phyloP scores from a whole-genome alignment of 176 grass and related monocot species.

The Alloteropsis semialata region DNA sequence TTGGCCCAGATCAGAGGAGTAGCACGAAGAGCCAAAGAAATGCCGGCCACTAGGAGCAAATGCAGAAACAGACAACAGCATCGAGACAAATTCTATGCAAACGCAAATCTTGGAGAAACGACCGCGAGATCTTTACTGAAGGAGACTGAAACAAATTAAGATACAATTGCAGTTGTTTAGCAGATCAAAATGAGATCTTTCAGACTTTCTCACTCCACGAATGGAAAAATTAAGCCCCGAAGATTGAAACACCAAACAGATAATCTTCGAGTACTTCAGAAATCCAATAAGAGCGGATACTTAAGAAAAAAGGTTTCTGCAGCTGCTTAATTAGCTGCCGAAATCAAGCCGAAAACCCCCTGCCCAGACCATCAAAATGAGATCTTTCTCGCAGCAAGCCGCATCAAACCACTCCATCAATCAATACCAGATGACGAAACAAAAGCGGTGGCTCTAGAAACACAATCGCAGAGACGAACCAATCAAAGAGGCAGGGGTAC shows the following conservation, averaged over 20 bases:
- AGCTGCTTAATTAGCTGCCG: slow-evolving; percentile 3
- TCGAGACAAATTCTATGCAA: slow-evolving; percentile 23
- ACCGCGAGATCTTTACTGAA: not conserved
- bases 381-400: slow-evolving; percentile 20
- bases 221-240: not conserved
- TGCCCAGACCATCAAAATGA: not conserved
- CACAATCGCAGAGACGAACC: not conserved
- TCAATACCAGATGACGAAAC: slow-evolving; percentile 2
- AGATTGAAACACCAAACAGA: not conserved
- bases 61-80: slow-evolving; percentile 32
- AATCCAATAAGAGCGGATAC: slow-evolving; percentile 4
- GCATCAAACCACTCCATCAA: slow-evolving; percentile 2
- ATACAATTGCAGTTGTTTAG: slow-evolving; percentile 26
- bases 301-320: not conserved
- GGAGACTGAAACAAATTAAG: slow-evolving; percentile 4
- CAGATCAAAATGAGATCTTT: slow-evolving; percentile 57
- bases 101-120: slow-evolving; percentile 35
- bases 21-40: slow-evolving; percentile 36
- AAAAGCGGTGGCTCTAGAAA: not conserved
- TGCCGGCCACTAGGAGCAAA: slow-evolving; percentile 42
- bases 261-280: not conserved
- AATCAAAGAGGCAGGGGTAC: not conserved
- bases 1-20: slow-evolving; percentile 15
- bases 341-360: slow-evolving; percentile 4
- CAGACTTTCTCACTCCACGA: slow-evolving; percentile 28